Conservation (phyloP, 192 early-diverging fungal species). For the Coemansia sp. region DNA sequence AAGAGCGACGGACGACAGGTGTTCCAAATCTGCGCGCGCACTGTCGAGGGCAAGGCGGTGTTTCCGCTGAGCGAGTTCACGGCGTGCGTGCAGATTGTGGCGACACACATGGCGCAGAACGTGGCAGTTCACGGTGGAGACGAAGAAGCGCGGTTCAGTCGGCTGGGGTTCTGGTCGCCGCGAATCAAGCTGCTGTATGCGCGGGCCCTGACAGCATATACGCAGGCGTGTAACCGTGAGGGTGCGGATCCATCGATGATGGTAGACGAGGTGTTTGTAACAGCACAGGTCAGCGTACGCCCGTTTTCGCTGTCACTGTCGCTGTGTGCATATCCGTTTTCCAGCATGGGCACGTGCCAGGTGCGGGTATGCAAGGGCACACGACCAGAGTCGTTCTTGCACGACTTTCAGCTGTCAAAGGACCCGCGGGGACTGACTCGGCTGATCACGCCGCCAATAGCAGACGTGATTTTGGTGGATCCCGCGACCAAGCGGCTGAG, state of each 20-base stretch:
- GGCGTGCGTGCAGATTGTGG: conserved; percentile 21
- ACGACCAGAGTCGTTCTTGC: conserved; percentile 27
- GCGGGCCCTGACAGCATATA: conserved; percentile 14
- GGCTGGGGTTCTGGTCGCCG: conserved; percentile 39
- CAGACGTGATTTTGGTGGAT: conserved; percentile 29
- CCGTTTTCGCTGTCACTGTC: conserved; percentile 27
- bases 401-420: conserved; percentile 27
- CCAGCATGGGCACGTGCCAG: conserved; percentile 33
- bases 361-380: conserved; percentile 33
- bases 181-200: conserved; percentile 31
- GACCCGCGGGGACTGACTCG: conserved; percentile 26
- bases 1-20: conserved; percentile 17
- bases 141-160: conserved; percentile 24
- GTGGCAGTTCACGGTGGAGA: conserved; percentile 16
- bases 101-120: conserved; percentile 39
- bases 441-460: conserved; percentile 31
- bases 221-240: background rate
- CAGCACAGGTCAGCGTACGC: conserved; percentile 23
- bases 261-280: conserved; percentile 33
- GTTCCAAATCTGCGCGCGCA: conserved; percentile 29
- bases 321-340: conserved; percentile 31
- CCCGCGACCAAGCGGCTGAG: conserved; percentile 27
- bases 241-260: conserved; percentile 28
- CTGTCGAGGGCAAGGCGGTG: conserved; percentile 17
- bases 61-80: conserved; percentile 28